Evolutionary conservation across 2,329 filamentous ascomycete genomes (phyloP), one percentile per base, ranked within the genome.

Genomic region (Calonectria hongkongensis): DNA sequence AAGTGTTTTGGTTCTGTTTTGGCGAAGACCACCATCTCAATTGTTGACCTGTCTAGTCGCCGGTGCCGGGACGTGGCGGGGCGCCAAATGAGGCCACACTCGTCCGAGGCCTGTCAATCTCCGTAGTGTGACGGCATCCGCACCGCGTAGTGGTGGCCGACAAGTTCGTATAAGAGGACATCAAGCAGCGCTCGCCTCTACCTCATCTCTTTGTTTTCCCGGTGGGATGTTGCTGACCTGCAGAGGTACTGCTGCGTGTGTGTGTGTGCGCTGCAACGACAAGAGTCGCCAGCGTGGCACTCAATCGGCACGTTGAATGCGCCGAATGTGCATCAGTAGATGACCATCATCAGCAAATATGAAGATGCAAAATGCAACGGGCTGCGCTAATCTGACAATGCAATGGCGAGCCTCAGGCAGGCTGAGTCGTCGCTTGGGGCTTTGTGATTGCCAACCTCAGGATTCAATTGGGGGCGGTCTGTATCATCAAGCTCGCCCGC

Each of bases 1-100:
- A 66, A 66, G 72, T 75, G 73, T 75, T 74, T 51, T 58, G 33
- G 43, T 48, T 33, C n/a, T 58, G 25, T 70, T 67, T 58, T 66
- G 56, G 58, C 47, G 48, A 65, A 65, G 47, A 36, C 39, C 33
- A 36, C 39, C 33, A 48, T 50, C 47, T 45, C 54, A 43, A 71
- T 25, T 21, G 54, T 48, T 50, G 39, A 70, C 45, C 43, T 41
- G 68, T 63, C 66, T 41, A 47, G 39, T 63, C 62, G 64, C 73
- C 43, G 43, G 68, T 58, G 54, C 72, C 74, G 77, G 77, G 77
- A 71, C 75, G 73, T 74, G 56, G 72, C 68, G 65, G 70, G 74
- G 66, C 58, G 73, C 41, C 48, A 64, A 66, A 75, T 76, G 71
- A 75, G 71, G 66, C 71, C 72, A 78, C 58, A 71, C 63, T 74